Percentiles rank a stretch among this genome's conserved stretches.
These are phyloP conservation scores for Alternaria brassicicola DNA, from an alignment of 2,329 filamentous ascomycete genomes.

Conservation along the genomic window DNA sequence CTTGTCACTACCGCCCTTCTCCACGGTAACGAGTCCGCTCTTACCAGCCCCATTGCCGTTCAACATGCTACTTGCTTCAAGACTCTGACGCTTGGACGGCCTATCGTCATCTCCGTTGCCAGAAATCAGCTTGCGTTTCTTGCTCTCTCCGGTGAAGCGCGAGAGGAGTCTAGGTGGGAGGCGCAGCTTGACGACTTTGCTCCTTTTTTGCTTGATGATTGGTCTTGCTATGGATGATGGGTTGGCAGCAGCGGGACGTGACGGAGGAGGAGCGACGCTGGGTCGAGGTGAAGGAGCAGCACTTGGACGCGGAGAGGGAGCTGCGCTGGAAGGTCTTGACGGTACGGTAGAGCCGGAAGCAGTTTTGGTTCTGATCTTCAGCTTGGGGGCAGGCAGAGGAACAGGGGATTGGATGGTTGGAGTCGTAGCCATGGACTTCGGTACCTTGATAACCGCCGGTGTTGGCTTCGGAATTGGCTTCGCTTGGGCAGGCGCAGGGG, in stretches of 20 bases:
- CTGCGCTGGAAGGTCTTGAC: slow-evolving; percentile 17
- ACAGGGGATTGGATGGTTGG: slow-evolving; percentile 34
- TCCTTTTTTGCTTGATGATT: slow-evolving; percentile 27
- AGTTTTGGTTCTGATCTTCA: slow-evolving; percentile 38
- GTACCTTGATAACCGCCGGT: slow-evolving; percentile 23
- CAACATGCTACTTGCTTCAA: slow-evolving; percentile 23
- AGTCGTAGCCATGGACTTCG: slow-evolving; percentile 25
- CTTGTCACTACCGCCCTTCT: slow-evolving; percentile 20
- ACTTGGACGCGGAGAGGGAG: slow-evolving; percentile 22
- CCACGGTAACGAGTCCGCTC: slow-evolving; percentile 27
- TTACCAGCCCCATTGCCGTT: slow-evolving; percentile 17
- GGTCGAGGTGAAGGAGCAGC: slow-evolving; percentile 21
- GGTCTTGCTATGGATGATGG: slow-evolving; percentile 13
- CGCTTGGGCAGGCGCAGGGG: slow-evolving; percentile 14
- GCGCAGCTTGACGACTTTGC: slow-evolving; percentile 35
- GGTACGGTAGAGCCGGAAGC: slow-evolving; percentile 16
- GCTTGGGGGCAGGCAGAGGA: slow-evolving; percentile 31
- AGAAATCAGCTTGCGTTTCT: slow-evolving; percentile 31
- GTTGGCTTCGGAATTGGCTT: slow-evolving; percentile 12
- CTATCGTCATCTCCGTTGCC: slow-evolving; percentile 23
- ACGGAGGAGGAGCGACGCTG: slow-evolving; percentile 5
- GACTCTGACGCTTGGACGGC: slow-evolving; percentile 37
- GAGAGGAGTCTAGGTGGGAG: slow-evolving; percentile 25
- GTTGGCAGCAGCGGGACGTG: slow-evolving; percentile 6
- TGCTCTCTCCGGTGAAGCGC: slow-evolving; percentile 19